A percentile compares a stretch with the other conserved stretches of the same genome.
These are phyloP conservation scores for Camelina sativa DNA, from an alignment of 345 rosid genomes.

Conservation along the genomic window DNA sequence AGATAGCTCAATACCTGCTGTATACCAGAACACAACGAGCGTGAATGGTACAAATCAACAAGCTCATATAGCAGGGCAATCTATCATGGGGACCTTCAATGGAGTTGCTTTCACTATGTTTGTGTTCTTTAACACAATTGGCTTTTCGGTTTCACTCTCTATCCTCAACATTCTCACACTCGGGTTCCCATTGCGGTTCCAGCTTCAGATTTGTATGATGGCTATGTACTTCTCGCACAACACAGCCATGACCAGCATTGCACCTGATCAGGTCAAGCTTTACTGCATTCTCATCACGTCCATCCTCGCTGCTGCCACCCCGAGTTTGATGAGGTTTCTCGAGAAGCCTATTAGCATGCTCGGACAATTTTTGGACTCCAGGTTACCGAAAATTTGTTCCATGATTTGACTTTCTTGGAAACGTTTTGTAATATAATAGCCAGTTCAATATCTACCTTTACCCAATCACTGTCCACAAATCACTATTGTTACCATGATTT, in stretches of 20 bases:
- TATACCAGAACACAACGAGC: constrained; percentile 31
- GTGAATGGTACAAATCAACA: neutral
- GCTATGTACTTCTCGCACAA: constrained; percentile 50
- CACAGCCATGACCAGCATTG: constrained; percentile 43
- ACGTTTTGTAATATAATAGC: constrained; percentile 24
- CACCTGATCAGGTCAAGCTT: constrained; percentile 44
- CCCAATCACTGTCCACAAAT: neutral
- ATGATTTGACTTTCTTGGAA: neutral
- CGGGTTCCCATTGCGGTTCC: constrained; percentile 57
- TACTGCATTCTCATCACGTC: constrained; percentile 37
- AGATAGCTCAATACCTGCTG: constrained; percentile 38
- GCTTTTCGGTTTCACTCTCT: constrained; percentile 51
- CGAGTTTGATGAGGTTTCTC: constrained; percentile 31
- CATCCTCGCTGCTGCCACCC: constrained; percentile 37
- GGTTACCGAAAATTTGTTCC: constrained; percentile 22
- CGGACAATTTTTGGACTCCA: constrained; percentile 1
- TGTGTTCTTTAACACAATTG: constrained; percentile 54
- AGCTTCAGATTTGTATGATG: constrained; percentile 53
- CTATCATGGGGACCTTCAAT: constrained; percentile 47
- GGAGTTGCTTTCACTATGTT: constrained; percentile 40
- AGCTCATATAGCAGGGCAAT: constrained; percentile 48
- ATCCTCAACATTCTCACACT: constrained; percentile 58
- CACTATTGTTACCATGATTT: neutral
- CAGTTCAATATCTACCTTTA: neutral
- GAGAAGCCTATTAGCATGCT: constrained; percentile 31